These are phyloP conservation scores for Eucalyptus erythrocorys DNA, from an alignment of 345 rosid genomes.

Conservation along the genomic window DNA sequence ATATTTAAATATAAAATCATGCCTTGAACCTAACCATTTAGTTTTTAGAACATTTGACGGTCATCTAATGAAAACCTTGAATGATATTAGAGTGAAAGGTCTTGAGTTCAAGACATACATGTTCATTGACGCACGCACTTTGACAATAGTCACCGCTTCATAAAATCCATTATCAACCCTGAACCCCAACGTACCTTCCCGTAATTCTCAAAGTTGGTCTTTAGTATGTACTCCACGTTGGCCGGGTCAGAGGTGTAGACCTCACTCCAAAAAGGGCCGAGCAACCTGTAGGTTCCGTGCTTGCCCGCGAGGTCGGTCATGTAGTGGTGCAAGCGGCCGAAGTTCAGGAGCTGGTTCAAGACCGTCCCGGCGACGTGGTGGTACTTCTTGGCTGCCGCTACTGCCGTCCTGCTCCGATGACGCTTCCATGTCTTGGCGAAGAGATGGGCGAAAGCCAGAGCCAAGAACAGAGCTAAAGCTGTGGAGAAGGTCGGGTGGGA, in stretches of 20 bases:
- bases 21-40: too few relatives aligned
- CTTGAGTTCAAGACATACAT: background rate
- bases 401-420: accelerated
- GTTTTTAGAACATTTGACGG: too few relatives aligned
- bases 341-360: slow-evolving; percentile 39
- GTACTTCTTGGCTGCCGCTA: background rate
- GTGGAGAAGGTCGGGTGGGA: too few relatives aligned
- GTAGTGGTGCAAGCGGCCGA: slow-evolving; percentile 35
- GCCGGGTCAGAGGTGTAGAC: slow-evolving; percentile 33
- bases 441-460: too few relatives aligned
- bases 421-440: too few relatives aligned
- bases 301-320: slow-evolving; percentile 36
- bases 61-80: too few relatives aligned
- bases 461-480: too few relatives aligned
- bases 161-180: background rate
- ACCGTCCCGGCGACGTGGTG: slow-evolving; percentile 43
- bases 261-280: slow-evolving; percentile 29
- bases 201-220: slow-evolving; percentile 30
- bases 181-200: slow-evolving; percentile 17
- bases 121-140: background rate
- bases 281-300: slow-evolving; percentile 32
- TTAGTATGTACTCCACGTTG: slow-evolving; percentile 36
- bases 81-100: too few relatives aligned
- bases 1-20: too few relatives aligned
- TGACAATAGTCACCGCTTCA: background rate